Base-by-base conservation (phyloP, 2,329 filamentous ascomycete species). In the Eutypa lata region DNA sequence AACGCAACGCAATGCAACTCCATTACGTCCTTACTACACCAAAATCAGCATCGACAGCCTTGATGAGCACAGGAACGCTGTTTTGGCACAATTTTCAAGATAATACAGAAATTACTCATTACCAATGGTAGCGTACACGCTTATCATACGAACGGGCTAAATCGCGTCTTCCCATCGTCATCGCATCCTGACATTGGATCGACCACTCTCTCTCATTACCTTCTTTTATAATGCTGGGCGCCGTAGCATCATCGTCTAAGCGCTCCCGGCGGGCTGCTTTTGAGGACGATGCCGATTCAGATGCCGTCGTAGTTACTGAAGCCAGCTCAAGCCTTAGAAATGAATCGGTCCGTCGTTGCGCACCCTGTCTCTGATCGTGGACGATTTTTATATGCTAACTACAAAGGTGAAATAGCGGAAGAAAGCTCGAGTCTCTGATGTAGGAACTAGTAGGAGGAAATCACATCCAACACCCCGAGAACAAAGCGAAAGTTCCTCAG, bases 311-410 rank as follows among this genome's bases (percentile, higher is more conserved):
- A 16, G 61, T 69, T n/a, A 64, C 71, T n/a, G n/a, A n/a, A 44
- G 73, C 74, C 13, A 74, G 69, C 55, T 76, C 77, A 1, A 71
- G 66, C 22, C 60, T 76, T 24, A 68, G 69, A 35, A 66, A 65
- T 5, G 68, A 73, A 21, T 55, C 68, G 18, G 77, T 79, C 61
- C 63, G 73, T 67, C 7, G 19, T 45, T 45, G 7, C 47, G 24
- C 33, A 33, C 28, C 8, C 21, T 14, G 7, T 7, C 8, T 50
- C 42, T 6, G 21, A 11, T 43, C 3, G 38, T 18, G 37, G 8
- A 46, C 21, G 14, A 22, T 46, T 31, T 8, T 3, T 14, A 35
- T 49, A 66, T 56, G 31, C 54, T 58, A 43, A 58, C 48, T 16
- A 42, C 16, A 28, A 48, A 13, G 47, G 24, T 49, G 48, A 48